Evolutionary conservation across 2,329 filamentous ascomycete species (phyloP), one percentile per base, ranked within the genome.

Genomic region (Apiospora rasikravindrae): DNA sequence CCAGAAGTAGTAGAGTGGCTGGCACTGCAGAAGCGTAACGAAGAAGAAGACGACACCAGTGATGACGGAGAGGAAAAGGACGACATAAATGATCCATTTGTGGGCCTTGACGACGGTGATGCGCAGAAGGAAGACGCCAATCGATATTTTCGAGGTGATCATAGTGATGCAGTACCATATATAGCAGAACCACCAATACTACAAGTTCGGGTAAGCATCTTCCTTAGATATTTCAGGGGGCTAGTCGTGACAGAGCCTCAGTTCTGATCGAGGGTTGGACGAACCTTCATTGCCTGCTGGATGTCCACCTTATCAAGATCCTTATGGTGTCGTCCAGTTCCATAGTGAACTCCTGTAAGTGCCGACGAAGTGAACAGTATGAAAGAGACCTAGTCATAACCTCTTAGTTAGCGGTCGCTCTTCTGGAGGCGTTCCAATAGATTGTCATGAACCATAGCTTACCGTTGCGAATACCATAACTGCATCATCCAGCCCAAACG

Each of bases 1-100:
- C 76, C 76, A 77, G 70, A 77, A 77, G 29, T 73, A 76, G 14
- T 71, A 70, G 16, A 77, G 61, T 8, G 75, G 75, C 24, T 73
- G 51, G 53, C 75, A 77, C 57, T 77, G 74, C 29, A 76, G 73
- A 29, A 77, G 57, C 4, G 74, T 73, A 42, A 76, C 74, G 61
- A 75, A 74, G 71, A 77, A 75, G 26, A 77, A 76, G 14, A 73
- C 70, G 8, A 75, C 4, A 22, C 76, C 73, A 4, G 74, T 73
- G 53, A 75, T 26, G 40, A 75, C 71, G 6, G 74, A 74, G 42
- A 74, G 61, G 10, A 70, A 66, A 33, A 75, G 67, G 19, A 70
- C 72, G 49, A 68, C 37, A 57, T 76, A 76, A 29, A 77, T 73
- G 70, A 77, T 76, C 13, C 33, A 71, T 42, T 69, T 69, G 45